These are phyloP conservation scores for Alternaria sp. DNA, from an alignment of 2,329 filamentous ascomycete species.

Conservation along the genomic window DNA sequence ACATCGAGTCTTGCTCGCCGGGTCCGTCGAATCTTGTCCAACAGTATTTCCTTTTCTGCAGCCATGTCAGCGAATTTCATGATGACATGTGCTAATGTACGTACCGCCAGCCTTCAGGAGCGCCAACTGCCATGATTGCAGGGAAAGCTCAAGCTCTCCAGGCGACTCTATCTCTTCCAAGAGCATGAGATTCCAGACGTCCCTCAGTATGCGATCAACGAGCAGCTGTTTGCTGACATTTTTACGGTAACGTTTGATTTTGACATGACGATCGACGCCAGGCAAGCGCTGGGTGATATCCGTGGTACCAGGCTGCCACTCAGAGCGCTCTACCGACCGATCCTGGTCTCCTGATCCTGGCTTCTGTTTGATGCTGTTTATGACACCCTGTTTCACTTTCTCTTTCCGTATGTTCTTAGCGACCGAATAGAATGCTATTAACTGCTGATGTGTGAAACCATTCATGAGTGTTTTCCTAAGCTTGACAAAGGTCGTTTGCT, in stretches of 20 bases:
- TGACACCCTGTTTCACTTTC: conserved; percentile 26
- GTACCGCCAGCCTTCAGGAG: conserved; percentile 42
- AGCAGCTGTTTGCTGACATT: conserved; percentile 40
- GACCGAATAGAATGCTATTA: conserved; percentile 43
- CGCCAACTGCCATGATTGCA: conserved; percentile 45
- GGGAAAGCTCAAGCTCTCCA: conserved; percentile 46
- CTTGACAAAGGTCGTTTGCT: conserved; percentile 36
- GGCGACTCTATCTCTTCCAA: conserved; percentile 48
- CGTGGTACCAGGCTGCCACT: conserved; percentile 45
- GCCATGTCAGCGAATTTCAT: conserved; percentile 9
- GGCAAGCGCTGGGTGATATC: conserved; percentile 36
- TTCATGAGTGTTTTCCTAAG: conserved; percentile 32
- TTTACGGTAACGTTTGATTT: conserved; percentile 14
- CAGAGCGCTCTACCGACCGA: conserved; percentile 31
- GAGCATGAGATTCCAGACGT: conserved; percentile 43
- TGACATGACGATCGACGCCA: conserved; percentile 23
- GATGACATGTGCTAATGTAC: not conserved
- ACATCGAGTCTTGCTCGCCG: conserved; percentile 45
- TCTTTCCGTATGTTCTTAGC: conserved; percentile 32
- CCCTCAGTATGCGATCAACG: conserved; percentile 46
- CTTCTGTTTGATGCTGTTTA: conserved; percentile 25
- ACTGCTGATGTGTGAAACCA: conserved; percentile 42
- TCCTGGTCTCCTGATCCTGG: conserved; percentile 19
- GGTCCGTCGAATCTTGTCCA: conserved; percentile 39
- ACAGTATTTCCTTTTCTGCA: conserved; percentile 26